Evolutionary conservation across 2,329 filamentous ascomycete genomes (phyloP).

Genomic region (Akanthomyces lecanii): DNA sequence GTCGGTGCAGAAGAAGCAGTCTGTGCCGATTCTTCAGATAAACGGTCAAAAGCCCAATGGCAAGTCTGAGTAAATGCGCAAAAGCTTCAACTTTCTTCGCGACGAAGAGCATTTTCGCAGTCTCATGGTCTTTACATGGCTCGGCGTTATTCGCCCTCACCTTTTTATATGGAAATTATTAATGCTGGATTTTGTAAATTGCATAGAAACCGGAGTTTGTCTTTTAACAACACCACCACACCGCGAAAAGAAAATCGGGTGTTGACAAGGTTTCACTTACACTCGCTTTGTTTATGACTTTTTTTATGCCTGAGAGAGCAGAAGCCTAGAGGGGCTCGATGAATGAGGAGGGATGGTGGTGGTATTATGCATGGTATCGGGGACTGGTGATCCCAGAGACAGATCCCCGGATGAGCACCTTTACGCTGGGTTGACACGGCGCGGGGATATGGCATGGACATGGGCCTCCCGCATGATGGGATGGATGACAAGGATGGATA

Average conservation of each 20-base stretch:
- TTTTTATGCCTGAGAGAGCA: neutral
- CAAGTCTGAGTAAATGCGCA: slow-evolving; percentile 7
- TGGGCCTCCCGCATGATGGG: neutral
- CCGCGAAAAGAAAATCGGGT: neutral
- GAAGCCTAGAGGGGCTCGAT: neutral
- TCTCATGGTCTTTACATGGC: neutral
- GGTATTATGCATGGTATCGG: too few relatives aligned
- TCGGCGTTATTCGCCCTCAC: neutral
- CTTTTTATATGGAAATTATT: too few relatives aligned
- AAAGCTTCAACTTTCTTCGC: neutral
- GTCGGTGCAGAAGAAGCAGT: slow-evolving; percentile 25
- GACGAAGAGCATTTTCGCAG: neutral
- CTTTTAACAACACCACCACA: neutral
- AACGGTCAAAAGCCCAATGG: slow-evolving; percentile 20
- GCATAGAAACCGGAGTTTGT: slow-evolving; percentile 20
- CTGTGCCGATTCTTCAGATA: slow-evolving; percentile 15
- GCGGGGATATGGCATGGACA: neutral
- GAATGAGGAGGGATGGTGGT: too few relatives aligned
- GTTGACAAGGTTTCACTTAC: neutral
- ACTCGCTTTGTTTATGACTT: slow-evolving; percentile 5
- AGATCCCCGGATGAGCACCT: neutral
- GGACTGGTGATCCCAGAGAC: neutral
- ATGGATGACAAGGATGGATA: slow-evolving; percentile 11
- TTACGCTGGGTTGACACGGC: neutral
- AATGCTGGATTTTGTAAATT: neutral